phyloP scores from a whole-genome alignment of 1,139 yeast species.

The Blastobotrys proliferans region DNA sequence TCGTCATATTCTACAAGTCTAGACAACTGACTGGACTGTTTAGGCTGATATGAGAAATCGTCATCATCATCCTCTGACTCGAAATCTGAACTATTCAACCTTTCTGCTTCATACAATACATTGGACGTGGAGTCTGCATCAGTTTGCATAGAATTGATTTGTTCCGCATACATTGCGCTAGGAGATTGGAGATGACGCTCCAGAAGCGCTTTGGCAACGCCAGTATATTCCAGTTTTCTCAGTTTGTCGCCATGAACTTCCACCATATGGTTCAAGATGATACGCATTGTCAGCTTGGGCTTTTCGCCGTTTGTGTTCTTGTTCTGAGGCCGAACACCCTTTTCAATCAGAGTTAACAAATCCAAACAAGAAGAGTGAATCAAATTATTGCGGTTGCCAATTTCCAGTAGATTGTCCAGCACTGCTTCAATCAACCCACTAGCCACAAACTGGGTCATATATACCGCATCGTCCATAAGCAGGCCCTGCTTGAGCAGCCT shows the following conservation, averaged over 20 bases:
- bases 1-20: conserved; percentile 1
- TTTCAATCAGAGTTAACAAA: conserved; percentile 50
- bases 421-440: conserved; percentile 45
- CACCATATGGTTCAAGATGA: conserved; percentile 49
- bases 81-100: too few species aligned
- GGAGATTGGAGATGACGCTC: conserved; percentile 11
- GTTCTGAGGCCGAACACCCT: conserved; percentile 3
- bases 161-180: conserved; percentile 13
- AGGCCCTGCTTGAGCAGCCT: conserved; percentile 29
- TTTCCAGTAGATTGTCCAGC: conserved; percentile 48
- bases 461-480: conserved; percentile 49
- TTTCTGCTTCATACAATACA: neutral
- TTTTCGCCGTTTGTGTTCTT: neutral
- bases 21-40: too few species aligned
- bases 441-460: conserved; percentile 54
- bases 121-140: conserved; percentile 9
- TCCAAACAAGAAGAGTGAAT: conserved; percentile 76
- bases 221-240: conserved; percentile 33
- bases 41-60: too few species aligned
- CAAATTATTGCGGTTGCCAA: conserved; percentile 54
- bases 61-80: too few species aligned
- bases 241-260: conserved; percentile 42
- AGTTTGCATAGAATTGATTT: conserved; percentile 12
- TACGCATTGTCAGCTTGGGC: conserved; percentile 38
- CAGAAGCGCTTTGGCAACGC: conserved; percentile 8